Evolutionary conservation across 192 early-diverging fungal species (phyloP).

Genomic region (Spinellus fusiger): DNA sequence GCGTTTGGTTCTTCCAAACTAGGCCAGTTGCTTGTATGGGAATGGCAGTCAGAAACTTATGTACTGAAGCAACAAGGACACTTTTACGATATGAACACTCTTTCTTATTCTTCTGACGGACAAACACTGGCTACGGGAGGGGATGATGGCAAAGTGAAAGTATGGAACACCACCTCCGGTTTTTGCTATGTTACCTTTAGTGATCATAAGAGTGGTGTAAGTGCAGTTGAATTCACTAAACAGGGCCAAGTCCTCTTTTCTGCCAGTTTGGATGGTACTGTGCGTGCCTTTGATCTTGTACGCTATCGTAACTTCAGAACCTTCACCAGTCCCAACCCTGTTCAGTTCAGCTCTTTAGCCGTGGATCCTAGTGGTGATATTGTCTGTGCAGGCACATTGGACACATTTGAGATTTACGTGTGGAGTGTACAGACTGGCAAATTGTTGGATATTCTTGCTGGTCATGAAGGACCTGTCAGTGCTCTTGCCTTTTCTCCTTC

Average conservation of each 20-base stretch:
- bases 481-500: slow-evolving; percentile 79
- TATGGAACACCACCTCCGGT: slow-evolving; percentile 94
- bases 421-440: slow-evolving; percentile 99
- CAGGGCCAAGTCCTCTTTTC: slow-evolving; percentile 93
- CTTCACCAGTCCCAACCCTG: slow-evolving; percentile 90
- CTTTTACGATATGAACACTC: slow-evolving; percentile 85
- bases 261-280: slow-evolving; percentile 93
- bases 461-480: slow-evolving; percentile 90
- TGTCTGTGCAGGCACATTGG: slow-evolving; percentile 88
- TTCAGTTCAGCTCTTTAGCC: slow-evolving; percentile 89
- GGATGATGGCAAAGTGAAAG: slow-evolving; percentile 95
- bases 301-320: slow-evolving; percentile 98
- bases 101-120: slow-evolving; percentile 88
- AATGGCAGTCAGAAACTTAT: slow-evolving; percentile 99
- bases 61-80: slow-evolving; percentile 99
- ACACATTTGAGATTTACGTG: slow-evolving; percentile 95
- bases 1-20: slow-evolving; percentile 89
- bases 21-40: slow-evolving; percentile 98
- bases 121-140: slow-evolving; percentile 94
- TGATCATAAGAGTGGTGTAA: slow-evolving; percentile 81
- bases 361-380: slow-evolving; percentile 97
- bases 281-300: slow-evolving; percentile 95
- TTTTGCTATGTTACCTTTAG: slow-evolving; percentile 98
- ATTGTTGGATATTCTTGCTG: slow-evolving; percentile 86
- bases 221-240: slow-evolving; percentile 83